Conservation (phyloP, 192 early-diverging fungal species). For the Coemansia sp. region DNA sequence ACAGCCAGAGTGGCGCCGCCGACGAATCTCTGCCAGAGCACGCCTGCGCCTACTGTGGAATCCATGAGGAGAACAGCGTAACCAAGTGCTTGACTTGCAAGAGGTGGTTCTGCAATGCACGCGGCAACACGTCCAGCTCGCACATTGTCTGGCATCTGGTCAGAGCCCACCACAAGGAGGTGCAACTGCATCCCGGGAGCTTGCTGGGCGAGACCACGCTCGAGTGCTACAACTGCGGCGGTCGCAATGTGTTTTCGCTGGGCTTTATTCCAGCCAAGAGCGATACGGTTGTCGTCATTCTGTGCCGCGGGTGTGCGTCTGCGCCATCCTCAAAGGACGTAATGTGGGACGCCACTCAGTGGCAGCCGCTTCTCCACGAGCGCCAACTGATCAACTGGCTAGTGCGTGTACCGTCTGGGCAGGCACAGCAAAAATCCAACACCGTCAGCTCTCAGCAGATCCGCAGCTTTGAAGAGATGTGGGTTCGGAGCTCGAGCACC, state of each 20-base stretch:
- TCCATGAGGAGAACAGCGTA: conserved; percentile 82
- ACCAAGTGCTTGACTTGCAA: conserved; percentile 90
- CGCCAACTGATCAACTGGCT: conserved; percentile 94
- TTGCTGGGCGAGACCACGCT: conserved; percentile 90
- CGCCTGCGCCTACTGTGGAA: conserved; percentile 92
- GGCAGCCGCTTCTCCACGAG: conserved; percentile 96
- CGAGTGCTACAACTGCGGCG: conserved; percentile 98
- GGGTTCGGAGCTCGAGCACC: conserved; percentile 74
- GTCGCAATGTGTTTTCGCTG: conserved; percentile 89
- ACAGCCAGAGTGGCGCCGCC: conserved; percentile 53
- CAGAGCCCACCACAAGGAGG: conserved; percentile 90
- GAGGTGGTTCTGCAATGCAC: conserved; percentile 96
- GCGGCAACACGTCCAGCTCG: conserved; percentile 84
- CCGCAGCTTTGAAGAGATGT: conserved; percentile 81
- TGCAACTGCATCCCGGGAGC: conserved; percentile 86
- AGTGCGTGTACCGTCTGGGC: conserved; percentile 82
- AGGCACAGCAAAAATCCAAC: conserved; percentile 80
- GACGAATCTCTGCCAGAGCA: conserved; percentile 65
- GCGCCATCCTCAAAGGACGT: conserved; percentile 85
- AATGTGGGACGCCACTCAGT: conserved; percentile 95
- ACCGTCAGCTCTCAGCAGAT: conserved; percentile 83
- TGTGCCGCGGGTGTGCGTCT: conserved; percentile 94
- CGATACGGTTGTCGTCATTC: conserved; percentile 94
- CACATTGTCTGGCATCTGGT: conserved; percentile 97
- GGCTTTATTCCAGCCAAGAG: conserved; percentile 99